Percentiles rank a stretch among this genome's conserved stretches.
These are phyloP conservation scores for Leucoagaricus sp. DNA, from an alignment of 1,284 basidiomycete genomes.

Conservation along the genomic window DNA sequence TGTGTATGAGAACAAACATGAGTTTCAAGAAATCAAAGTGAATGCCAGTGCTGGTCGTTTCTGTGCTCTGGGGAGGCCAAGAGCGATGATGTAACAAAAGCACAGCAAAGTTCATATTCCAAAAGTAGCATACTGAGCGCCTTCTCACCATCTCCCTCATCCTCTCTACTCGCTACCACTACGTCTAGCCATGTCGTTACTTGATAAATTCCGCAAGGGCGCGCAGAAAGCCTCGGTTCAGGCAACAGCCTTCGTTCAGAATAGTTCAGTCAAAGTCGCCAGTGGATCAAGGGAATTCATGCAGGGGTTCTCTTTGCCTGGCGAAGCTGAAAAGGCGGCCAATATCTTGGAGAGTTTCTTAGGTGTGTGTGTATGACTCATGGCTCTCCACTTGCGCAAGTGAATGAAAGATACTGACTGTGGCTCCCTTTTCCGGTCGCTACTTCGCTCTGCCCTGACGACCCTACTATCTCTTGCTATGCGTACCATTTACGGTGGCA, in stretches of 20 bases:
- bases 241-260: conserved; percentile 72
- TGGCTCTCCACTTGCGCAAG: not conserved
- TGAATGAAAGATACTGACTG: not conserved
- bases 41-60: too few species aligned
- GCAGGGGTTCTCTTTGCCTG: conserved; percentile 83
- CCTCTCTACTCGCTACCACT: not conserved
- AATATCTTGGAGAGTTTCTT: conserved; percentile 90
- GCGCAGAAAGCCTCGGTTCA: conserved; percentile 83
- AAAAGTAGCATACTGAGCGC: not conserved
- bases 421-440: not conserved
- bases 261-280: conserved; percentile 66
- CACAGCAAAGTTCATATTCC: not conserved
- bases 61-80: too few species aligned
- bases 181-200: conserved; percentile 45
- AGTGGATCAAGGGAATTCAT: conserved; percentile 75
- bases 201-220: conserved; percentile 80
- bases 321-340: conserved; percentile 90
- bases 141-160: not conserved
- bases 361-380: conserved; percentile 55
- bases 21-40: too few species aligned
- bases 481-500: not conserved
- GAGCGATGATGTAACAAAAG: conserved; percentile 7
- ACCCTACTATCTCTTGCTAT: not conserved
- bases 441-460: not conserved
- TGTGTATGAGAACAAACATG: too few species aligned